Evolutionary conservation across 1,139 yeast species (phyloP), one percentile per base, ranked within the genome.

Genomic region (Yamadazyma pseudoaaseri): DNA sequence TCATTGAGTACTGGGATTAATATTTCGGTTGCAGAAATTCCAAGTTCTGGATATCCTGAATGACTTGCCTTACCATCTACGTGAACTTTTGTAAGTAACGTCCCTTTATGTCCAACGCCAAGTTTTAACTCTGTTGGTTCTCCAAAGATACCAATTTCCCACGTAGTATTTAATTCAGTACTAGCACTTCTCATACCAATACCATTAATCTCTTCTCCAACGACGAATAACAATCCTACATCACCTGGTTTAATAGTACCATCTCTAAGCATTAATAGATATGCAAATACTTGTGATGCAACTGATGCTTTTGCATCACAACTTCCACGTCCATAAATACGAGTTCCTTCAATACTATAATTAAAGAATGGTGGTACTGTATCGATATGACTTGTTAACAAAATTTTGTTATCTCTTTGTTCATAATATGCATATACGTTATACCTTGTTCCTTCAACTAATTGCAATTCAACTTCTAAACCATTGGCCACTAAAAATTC

Each of bases 41-140:
- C 89, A 26, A 79, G 61, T 31, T 81, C 74, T 3, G 90, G 90
- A 52, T 81, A 81, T 1, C 87, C 87, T 4, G 83, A 76, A 50
- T 82, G 90, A 3, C 80, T 62, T 3, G 86, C 78, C 38, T 69
- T 66, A 9, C 90, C 90, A 6, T 57, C 48, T 16, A 74, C 79
- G 20, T 54, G 45, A 25, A 79, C 47, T 20, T 63, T 51, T 38
- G 76, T 58, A 44, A 58, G 36, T 45, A 64, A 63, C 41, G 62
- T 52, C 48, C 90, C 82, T 51, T 82, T 82, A 49, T 82, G 90
- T 7, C 89, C 89, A 5, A 75, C 75, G 2, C 85, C 86, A 16
- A 82, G 63, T 47, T 78, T 79, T 51, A 73, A 62, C 44, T 81
- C 87, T 0, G 90, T 81, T 13, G 90, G 89, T 50, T 82, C 90